Percentiles rank a stretch among this genome's conserved stretches.
Evolutionary conservation across 257 asterid species (phyloP).

Genomic region (Penstemon eatonii): DNA sequence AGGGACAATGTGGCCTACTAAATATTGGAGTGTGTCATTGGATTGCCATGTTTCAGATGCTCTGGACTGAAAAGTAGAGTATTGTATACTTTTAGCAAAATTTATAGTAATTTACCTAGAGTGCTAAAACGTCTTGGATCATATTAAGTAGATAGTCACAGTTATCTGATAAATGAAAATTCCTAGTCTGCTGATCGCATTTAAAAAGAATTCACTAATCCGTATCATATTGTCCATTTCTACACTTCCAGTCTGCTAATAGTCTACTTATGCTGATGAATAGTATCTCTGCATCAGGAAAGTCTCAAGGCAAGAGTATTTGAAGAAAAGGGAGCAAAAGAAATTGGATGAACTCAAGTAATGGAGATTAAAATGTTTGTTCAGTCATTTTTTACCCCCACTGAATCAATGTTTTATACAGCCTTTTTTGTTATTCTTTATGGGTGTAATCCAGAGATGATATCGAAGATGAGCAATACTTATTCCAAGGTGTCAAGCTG

Average conservation of each 20-base stretch:
- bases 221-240: neutral
- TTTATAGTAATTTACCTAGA: neutral
- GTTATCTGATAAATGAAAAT: neutral
- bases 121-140: conserved; percentile 3
- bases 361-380: conserved; percentile 17
- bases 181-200: conserved; percentile 8
- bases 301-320: conserved; percentile 81
- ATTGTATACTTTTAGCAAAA: neutral
- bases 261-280: conserved; percentile 22
- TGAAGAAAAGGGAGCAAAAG: conserved; percentile 93
- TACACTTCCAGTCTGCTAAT: neutral
- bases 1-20: conserved; percentile 1
- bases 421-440: conserved; percentile 19
- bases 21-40: neutral
- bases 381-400: conserved; percentile 18
- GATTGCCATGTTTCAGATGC: conserved; percentile 1
- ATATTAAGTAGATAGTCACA: neutral
- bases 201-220: neutral
- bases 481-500: conserved; percentile 77
- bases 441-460: conserved; percentile 60
- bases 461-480: conserved; percentile 84
- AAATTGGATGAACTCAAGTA: conserved; percentile 87
- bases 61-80: neutral
- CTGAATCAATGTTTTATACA: conserved; percentile 16
- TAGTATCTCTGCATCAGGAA: conserved; percentile 45